A percentile compares a stretch with the other conserved stretches of the same genome.
phyloP scores from a whole-genome alignment of 768 basidiomycete genomes.

The Rhizopogon sp. region DNA sequence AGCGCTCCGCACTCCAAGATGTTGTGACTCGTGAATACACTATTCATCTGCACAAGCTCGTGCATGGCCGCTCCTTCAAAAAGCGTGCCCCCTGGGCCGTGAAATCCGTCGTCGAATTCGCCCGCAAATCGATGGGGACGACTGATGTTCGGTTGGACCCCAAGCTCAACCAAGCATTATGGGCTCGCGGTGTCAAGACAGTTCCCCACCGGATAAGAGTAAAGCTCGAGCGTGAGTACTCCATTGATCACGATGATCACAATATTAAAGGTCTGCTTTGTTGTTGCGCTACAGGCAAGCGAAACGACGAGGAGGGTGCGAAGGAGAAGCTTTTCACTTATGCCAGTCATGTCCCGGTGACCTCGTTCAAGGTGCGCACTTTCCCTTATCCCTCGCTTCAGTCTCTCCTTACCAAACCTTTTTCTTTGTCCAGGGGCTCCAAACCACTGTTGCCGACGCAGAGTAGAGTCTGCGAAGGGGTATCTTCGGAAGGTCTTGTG shows the following conservation, averaged over 20 bases:
- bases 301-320: slow-evolving; percentile 98
- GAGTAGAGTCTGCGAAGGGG: slow-evolving; percentile 41
- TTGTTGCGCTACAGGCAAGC: slow-evolving; percentile 59
- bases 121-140: slow-evolving; percentile 94
- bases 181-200: slow-evolving; percentile 91
- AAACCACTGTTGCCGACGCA: slow-evolving; percentile 78
- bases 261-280: slow-evolving; percentile 2
- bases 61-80: slow-evolving; percentile 92
- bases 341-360: slow-evolving; percentile 74
- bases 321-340: slow-evolving; percentile 98
- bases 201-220: slow-evolving; percentile 91
- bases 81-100: slow-evolving; percentile 96
- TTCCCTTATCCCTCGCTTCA: background rate
- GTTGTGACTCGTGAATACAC: slow-evolving; percentile 99
- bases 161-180: slow-evolving; percentile 92
- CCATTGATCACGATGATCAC: background rate
- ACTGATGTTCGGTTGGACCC: slow-evolving; percentile 92
- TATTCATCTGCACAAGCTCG: slow-evolving; percentile 93
- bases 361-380: slow-evolving; percentile 74
- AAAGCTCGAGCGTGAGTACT: slow-evolving; percentile 81
- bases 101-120: slow-evolving; percentile 91
- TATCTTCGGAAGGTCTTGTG: background rate
- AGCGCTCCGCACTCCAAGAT: slow-evolving; percentile 96
- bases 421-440: slow-evolving; percentile 56
- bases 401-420: slow-evolving; percentile 6